A percentile compares a stretch with the other conserved stretches of the same genome.
These are phyloP conservation scores for Pterulicium gracile DNA, from an alignment of 1,284 basidiomycete species.

Conservation along the genomic window DNA sequence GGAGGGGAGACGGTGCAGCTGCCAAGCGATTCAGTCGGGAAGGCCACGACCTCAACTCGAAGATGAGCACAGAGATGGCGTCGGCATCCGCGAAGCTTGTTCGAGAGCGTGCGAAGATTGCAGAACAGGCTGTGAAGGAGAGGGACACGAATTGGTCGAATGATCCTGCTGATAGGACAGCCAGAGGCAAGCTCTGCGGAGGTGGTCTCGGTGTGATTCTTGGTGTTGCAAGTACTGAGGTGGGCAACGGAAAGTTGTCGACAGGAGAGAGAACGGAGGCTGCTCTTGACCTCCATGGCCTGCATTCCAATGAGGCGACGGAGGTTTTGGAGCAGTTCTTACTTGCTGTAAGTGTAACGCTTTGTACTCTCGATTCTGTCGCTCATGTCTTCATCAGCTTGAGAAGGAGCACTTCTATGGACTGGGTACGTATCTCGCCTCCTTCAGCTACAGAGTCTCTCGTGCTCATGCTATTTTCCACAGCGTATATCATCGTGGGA, in stretches of 20 bases:
- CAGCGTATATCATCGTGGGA: slow-evolving; percentile 87
- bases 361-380: slow-evolving; percentile 6
- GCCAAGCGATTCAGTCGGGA: slow-evolving; percentile 91
- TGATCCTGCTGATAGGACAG: slow-evolving; percentile 70
- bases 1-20: slow-evolving; percentile 86
- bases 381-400: slow-evolving; percentile 33
- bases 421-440: slow-evolving; percentile 40
- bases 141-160: slow-evolving; percentile 72
- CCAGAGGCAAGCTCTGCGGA: slow-evolving; percentile 71
- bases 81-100: slow-evolving; percentile 75
- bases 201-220: slow-evolving; percentile 76
- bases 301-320: slow-evolving; percentile 87
- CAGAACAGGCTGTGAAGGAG: slow-evolving; percentile 64
- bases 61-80: slow-evolving; percentile 79
- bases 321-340: slow-evolving; percentile 89
- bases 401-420: slow-evolving; percentile 83
- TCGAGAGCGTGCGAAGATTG: slow-evolving; percentile 64
- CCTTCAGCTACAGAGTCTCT: slow-evolving; percentile 2
- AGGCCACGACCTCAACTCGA: slow-evolving; percentile 85
- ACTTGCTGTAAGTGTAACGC: slow-evolving; percentile 51
- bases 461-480: slow-evolving; percentile 10
- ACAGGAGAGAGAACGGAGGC: slow-evolving; percentile 78
- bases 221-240: slow-evolving; percentile 61
- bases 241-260: slow-evolving; percentile 44
- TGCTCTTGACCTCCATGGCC: slow-evolving; percentile 75